Evolutionary conservation across 441 rosid species (phyloP), one percentile per base, ranked within the genome.

Genomic region (Hura crepitans): DNA sequence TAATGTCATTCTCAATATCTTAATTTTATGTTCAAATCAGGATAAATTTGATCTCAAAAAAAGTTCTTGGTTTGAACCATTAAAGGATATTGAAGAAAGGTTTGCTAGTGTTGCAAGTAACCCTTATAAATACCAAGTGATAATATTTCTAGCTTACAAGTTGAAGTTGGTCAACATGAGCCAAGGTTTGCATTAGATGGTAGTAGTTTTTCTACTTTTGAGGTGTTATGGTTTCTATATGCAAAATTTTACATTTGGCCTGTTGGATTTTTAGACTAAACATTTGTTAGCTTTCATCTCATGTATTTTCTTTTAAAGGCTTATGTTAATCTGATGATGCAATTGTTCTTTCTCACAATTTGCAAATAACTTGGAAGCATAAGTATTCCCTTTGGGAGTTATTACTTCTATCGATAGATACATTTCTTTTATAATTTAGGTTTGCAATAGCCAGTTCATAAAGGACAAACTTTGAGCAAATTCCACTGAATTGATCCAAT

Each of bases 181-280:
- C 99, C 97, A 0, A 85, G 75, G 70, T 89, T 88, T 65, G 97
- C 99, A 10, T 82, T 94, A 66, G 97, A 90, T 76, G 99, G 97
- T 59, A 97, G 99, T 67, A 27, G 97, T 20, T 90, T 86, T 78
- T 89, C 92, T 57, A 87, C 87, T 76, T 86, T 90, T 23, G 99
- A 94, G 94, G 97, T 87, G 77, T 15, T 17, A 8, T 53, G 1
- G 27, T 27, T 56, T 56, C 28, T 20, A 2, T 25, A 55, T 4
- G 13, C 33, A 4, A 53, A 53, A 53, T 1, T 53, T 1, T 22
- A 10, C 17, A 13, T 25, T 57, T 15, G 22, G 20, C 33, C 39
- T 35, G 0, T 35, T 35, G 39, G 39, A 35, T 35, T 35, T 5
- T 35, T 4, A 8, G 39, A 4, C 39, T 4, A 35, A 35, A 35